Evolutionary conservation across 106 monocot genomes (phyloP), one percentile per base, ranked within the genome.

Genomic region (Hemerocallis citrina): DNA sequence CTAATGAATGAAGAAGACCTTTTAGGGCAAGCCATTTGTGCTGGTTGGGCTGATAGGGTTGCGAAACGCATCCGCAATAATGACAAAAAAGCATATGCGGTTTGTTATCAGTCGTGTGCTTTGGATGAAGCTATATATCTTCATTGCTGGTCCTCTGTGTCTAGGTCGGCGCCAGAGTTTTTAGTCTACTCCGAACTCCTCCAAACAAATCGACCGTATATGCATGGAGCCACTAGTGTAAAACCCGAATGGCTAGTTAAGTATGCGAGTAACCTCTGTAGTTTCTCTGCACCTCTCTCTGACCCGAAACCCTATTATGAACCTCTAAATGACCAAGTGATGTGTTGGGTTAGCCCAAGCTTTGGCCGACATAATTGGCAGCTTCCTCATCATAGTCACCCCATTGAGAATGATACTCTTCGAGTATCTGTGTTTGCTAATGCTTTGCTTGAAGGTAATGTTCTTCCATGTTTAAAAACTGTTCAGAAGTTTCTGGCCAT

Each of bases 1-100:
- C 43, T 50, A 50, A 57, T 88, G 62, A 69, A 69, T 33, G 96
- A 98, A 69, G 96, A 98, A 73, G 81, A 98, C 47, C 42, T 88
- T 21, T 44, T 98, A 34, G 76, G 81, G 16, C 91, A 88, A 68
- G 84, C 91, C 57, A 85, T 98, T 48, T 87, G 90, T 75, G 81
- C 96, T 57, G 96, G 96, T 33, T 98, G 96, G 96, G 91, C 81
- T 30, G 90, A 98, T 58, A 68, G 92, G 54, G 85, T 98, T 21
- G 84, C 96, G 30, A 92, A 85, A 70, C 78, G 84, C 4, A 34
- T 79, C 33, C 70, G 67, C 16, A 52, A 54, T 4, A 66, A 77
- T 33, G 84, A 87, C 25, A 46, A 34, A 40, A 90, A 79, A 62
- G 57, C 29, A 20, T 81, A 42, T 33, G 66, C 81, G 24, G 52